Percentiles rank a stretch among this genome's conserved stretches.
Conservation (phyloP, 306 rosid genomes). For the Delonix regia region DNA sequence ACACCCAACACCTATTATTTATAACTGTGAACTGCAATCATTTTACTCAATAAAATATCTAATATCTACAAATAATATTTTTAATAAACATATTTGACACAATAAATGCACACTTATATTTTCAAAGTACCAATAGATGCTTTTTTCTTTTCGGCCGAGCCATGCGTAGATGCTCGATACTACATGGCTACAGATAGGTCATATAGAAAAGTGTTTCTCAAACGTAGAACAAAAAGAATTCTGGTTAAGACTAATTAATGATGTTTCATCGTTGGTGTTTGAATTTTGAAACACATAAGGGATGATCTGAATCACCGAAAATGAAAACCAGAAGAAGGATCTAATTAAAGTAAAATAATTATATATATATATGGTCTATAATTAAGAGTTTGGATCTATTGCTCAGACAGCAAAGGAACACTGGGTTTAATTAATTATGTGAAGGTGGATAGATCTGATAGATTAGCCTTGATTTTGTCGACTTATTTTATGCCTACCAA, state of each 20-base stretch:
- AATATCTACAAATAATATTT: too few species aligned
- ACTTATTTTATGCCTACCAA: conserved; percentile 23
- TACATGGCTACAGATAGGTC: background rate
- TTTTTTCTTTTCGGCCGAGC: too few species aligned
- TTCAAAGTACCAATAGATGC: background rate
- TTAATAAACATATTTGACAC: too few species aligned
- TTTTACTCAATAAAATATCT: too few species aligned
- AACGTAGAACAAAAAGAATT: background rate
- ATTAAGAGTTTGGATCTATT: background rate
- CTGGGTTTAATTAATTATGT: conserved; percentile 1
- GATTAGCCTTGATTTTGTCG: conserved; percentile 40
- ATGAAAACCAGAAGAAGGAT: background rate
- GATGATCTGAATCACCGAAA: conserved; percentile 1
- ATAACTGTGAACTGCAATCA: too few species aligned
- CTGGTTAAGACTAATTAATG: background rate
- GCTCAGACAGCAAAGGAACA: conserved; percentile 13
- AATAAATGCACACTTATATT: too few species aligned
- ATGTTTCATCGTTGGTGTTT: background rate
- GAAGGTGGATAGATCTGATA: conserved; percentile 19
- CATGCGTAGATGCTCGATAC: background rate
- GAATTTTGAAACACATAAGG: conserved; percentile 7
- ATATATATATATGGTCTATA: background rate
- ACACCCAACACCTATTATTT: too few species aligned
- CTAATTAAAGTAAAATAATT: conserved; percentile 12
- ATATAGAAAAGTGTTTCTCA: background rate